Conservation (phyloP, 805 yeast genomes). For the Candida multigemmis region DNA sequence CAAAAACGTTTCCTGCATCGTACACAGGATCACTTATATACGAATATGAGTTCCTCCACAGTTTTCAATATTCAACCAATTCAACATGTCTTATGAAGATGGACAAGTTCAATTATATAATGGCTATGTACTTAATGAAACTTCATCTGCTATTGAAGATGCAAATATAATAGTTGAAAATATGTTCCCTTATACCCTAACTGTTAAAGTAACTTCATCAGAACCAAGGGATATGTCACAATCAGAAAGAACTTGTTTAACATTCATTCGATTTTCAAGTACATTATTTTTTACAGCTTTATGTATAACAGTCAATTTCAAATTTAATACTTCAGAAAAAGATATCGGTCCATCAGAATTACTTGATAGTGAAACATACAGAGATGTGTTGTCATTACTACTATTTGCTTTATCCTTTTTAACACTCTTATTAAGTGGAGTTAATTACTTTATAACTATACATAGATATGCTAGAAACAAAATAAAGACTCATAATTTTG, state of each 20-base stretch:
- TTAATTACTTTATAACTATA: slow-evolving; percentile 37
- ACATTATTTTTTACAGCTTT: slow-evolving; percentile 38
- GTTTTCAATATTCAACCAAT: no score
- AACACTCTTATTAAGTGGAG: no score
- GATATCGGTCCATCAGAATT: background rate
- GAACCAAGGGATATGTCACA: slow-evolving; percentile 50
- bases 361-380: slow-evolving; percentile 2
- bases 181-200: no score
- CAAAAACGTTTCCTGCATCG: no score
- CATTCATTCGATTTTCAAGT: slow-evolving; percentile 38
- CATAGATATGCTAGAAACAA: slow-evolving; percentile 32
- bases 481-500: slow-evolving; percentile 24
- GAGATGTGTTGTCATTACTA: slow-evolving; percentile 1
- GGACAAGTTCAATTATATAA: no score
- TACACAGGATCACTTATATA: no score
- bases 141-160: no score
- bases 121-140: no score
- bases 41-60: no score
- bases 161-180: no score
- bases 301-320: slow-evolving; percentile 37
- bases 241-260: slow-evolving; percentile 43
- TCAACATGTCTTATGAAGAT: no score
- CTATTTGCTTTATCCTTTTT: no score
- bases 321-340: slow-evolving; percentile 23
- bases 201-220: slow-evolving; percentile 25